phyloP scores from a whole-genome alignment of 208 protist genomes.

The Herpetomonas muscarum region DNA sequence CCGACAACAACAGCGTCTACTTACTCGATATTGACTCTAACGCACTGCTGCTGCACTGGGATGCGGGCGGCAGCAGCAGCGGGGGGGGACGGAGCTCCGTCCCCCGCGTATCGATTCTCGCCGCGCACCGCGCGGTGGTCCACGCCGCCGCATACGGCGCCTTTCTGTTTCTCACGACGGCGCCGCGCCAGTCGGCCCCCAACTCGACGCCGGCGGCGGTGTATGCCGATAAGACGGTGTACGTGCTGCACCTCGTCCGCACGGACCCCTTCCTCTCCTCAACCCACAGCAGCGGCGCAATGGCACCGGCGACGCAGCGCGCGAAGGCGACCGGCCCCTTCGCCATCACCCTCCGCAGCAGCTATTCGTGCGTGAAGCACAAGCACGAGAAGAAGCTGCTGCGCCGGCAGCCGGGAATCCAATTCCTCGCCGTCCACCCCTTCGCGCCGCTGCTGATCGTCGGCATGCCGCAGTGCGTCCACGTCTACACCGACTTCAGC shows the following conservation, averaged over 20 bases:
- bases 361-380: not conserved
- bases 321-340: conserved; percentile 19
- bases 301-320: conserved; percentile 10
- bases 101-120: conserved; percentile 2
- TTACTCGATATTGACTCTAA: not conserved
- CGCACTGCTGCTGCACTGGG: not conserved
- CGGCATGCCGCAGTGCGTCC: conserved; percentile 14
- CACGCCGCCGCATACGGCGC: conserved; percentile 30
- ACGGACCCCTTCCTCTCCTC: conserved; percentile 15
- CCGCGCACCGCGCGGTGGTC: conserved; percentile 12
- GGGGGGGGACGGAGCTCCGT: not conserved
- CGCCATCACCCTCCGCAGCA: conserved; percentile 11
- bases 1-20: not conserved
- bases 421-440: conserved; percentile 28
- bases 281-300: not conserved
- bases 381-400: not conserved
- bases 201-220: not conserved
- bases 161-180: conserved; percentile 25
- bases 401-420: not conserved
- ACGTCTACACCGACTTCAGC: conserved; percentile 22
- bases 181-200: too few species aligned
- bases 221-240: conserved; percentile 9
- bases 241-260: conserved; percentile 26
- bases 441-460: conserved; percentile 30
- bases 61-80: not conserved